These are phyloP conservation scores for Phytophthora pinifolia DNA, from an alignment of 352 stramenopile genomes.

Conservation along the genomic window DNA sequence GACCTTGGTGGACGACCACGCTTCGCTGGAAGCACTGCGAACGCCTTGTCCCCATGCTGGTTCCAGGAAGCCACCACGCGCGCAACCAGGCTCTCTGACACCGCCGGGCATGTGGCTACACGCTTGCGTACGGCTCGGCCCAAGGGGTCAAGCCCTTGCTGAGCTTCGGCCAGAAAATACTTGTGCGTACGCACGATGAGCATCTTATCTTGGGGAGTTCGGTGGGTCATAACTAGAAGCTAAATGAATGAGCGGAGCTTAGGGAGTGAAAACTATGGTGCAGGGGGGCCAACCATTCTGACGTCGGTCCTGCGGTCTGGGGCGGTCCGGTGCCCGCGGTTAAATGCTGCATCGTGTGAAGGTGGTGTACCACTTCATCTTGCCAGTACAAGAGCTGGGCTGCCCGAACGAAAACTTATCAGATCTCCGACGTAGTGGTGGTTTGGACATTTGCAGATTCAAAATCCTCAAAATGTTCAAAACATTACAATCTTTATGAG, in stretches of 20 bases:
- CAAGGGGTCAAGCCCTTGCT: too few relatives aligned
- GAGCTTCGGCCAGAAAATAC: slow-evolving; percentile 6
- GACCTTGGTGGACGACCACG: not conserved
- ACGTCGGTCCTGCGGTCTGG: too few relatives aligned
- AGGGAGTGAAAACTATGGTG: too few relatives aligned
- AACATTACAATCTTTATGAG: too few relatives aligned
- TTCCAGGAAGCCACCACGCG: not conserved
- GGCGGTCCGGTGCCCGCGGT: too few relatives aligned
- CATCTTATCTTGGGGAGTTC: slow-evolving; percentile 8
- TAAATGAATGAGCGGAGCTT: too few relatives aligned
- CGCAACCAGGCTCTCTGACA: not conserved
- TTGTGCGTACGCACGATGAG: slow-evolving; percentile 5
- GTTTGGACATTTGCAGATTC: too few relatives aligned
- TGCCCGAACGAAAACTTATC: too few relatives aligned
- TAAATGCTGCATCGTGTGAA: not conserved
- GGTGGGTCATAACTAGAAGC: not conserved
- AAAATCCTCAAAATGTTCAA: too few relatives aligned
- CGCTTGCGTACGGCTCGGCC: not conserved
- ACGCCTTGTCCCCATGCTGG: not conserved
- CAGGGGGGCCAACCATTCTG: too few relatives aligned
- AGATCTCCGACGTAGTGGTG: too few relatives aligned
- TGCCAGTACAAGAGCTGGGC: slow-evolving; percentile 1
- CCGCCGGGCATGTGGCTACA: not conserved
- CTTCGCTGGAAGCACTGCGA: not conserved
- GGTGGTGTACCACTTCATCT: slow-evolving; percentile 2